Conservation (phyloP, 2,329 filamentous ascomycete species). For the Anthostomella pinea region DNA sequence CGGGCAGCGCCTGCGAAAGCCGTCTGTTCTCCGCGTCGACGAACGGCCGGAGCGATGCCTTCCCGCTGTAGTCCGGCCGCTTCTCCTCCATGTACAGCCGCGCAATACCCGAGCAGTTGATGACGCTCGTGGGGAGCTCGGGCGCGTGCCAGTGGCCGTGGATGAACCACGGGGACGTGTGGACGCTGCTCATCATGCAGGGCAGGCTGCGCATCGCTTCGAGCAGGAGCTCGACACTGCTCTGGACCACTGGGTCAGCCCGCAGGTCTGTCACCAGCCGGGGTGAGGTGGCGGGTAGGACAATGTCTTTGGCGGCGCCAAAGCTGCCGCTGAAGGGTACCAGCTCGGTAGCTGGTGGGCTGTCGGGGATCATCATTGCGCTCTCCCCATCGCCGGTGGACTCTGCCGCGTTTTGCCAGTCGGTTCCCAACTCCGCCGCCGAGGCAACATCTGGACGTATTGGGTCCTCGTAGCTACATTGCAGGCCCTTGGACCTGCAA, state of each 20-base stretch:
- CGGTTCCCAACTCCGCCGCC: constrained; percentile 1
- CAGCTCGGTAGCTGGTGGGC: constrained; percentile 1
- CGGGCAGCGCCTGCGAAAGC: constrained; percentile 7
- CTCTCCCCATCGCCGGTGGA: constrained; percentile 9
- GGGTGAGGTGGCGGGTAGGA: too few species aligned
- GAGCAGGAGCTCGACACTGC: constrained; percentile 18
- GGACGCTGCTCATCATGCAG: constrained; percentile 16
- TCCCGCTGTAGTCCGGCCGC: background rate
- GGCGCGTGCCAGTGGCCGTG: constrained; percentile 21
- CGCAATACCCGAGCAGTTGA: constrained; percentile 16
- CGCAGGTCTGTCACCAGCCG: constrained; percentile 15
- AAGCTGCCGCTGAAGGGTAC: too few species aligned
- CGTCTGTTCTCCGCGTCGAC: constrained; percentile 17
- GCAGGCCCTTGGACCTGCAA: constrained; percentile 19
- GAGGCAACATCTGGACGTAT: too few species aligned
- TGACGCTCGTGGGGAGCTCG: constrained; percentile 13
- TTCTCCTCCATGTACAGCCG: constrained; percentile 10
- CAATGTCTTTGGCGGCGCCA: too few species aligned
- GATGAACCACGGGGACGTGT: constrained; percentile 21
- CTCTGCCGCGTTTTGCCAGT: constrained; percentile 2
- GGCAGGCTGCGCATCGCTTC: constrained; percentile 22
- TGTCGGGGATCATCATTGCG: background rate
- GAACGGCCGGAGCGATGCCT: constrained; percentile 12
- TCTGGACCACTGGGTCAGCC: constrained; percentile 18
- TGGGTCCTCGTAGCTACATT: constrained; percentile 22